Conservation (phyloP, 2,329 filamentous ascomycete genomes). For the Diaporthe sp. region DNA sequence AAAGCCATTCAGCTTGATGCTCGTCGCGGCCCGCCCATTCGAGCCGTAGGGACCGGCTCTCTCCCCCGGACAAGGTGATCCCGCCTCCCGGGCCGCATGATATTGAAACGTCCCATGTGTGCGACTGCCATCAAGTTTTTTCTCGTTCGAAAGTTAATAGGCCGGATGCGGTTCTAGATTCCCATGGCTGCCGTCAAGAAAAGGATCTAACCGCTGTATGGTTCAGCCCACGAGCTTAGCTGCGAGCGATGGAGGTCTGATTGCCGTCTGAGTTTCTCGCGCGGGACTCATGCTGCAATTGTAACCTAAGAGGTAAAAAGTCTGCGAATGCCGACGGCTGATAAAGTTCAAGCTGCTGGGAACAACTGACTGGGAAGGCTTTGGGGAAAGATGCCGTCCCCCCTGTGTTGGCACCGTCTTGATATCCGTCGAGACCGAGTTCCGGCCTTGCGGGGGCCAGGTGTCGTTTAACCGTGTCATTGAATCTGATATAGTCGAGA, state of each 20-base stretch:
- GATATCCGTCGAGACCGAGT: background rate
- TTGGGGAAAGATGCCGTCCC: background rate
- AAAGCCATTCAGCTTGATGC: background rate
- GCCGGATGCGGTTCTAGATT: constrained; percentile 25
- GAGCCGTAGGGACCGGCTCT: background rate
- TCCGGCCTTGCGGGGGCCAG: background rate
- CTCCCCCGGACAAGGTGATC: constrained; percentile 15
- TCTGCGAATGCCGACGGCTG: background rate
- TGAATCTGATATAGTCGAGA: background rate
- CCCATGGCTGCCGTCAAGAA: background rate
- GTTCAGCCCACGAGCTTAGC: background rate
- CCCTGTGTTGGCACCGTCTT: background rate
- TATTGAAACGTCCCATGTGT: constrained; percentile 21
- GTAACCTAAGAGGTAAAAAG: background rate
- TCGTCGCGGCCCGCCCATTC: background rate
- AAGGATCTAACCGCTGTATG: background rate
- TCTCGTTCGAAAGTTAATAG: background rate
- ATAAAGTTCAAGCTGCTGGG: background rate
- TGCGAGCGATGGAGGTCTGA: too few species aligned
- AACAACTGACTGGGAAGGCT: background rate
- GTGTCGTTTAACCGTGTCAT: too few species aligned
- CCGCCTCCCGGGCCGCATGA: background rate
- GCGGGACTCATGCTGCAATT: background rate
- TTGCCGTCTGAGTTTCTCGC: background rate
- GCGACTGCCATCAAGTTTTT: background rate